Percentiles rank a stretch among this genome's conserved stretches.
Evolutionary conservation across 805 yeast species (phyloP).

Genomic region (Metschnikowia chrysomelidarum): DNA sequence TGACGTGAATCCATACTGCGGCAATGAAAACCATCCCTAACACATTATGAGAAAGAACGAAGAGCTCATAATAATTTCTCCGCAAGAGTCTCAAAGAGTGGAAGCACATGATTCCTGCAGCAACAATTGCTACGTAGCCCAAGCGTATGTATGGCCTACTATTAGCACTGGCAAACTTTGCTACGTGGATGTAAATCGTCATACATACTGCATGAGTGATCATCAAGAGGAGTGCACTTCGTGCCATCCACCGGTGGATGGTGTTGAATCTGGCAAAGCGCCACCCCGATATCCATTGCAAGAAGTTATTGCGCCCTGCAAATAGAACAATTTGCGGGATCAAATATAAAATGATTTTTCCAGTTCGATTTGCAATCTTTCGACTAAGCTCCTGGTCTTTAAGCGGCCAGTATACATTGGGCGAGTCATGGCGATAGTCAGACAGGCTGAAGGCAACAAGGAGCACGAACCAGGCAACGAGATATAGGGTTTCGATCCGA

Average conservation of each 20-base stretch:
- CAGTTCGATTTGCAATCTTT: constrained; percentile 54
- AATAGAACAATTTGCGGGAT: constrained; percentile 56
- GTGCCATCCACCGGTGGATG: constrained; percentile 67
- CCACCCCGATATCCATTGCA: constrained; percentile 61
- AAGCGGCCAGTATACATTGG: constrained; percentile 10
- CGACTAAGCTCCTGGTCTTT: constrained; percentile 11
- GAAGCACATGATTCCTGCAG: constrained; percentile 43
- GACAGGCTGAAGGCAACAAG: constrained; percentile 14
- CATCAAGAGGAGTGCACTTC: constrained; percentile 47
- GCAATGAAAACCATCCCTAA: constrained; percentile 46
- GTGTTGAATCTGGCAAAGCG: constrained; percentile 57
- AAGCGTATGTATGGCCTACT: constrained; percentile 28
- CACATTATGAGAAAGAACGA: constrained; percentile 44
- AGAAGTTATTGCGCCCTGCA: constrained; percentile 72
- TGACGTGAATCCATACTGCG: constrained; percentile 55
- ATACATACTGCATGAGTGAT: constrained; percentile 49
- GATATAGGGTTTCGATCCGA: constrained; percentile 23
- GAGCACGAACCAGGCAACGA: constrained; percentile 20
- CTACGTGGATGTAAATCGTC: constrained; percentile 23
- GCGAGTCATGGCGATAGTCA: constrained; percentile 11
- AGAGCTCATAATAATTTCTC: constrained; percentile 53
- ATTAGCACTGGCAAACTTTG: constrained; percentile 32
- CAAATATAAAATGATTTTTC: constrained; percentile 46
- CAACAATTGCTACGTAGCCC: constrained; percentile 32
- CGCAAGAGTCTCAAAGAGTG: constrained; percentile 54